phyloP scores from a whole-genome alignment of 257 asterid genomes.

The Solanum chiquidenum region DNA sequence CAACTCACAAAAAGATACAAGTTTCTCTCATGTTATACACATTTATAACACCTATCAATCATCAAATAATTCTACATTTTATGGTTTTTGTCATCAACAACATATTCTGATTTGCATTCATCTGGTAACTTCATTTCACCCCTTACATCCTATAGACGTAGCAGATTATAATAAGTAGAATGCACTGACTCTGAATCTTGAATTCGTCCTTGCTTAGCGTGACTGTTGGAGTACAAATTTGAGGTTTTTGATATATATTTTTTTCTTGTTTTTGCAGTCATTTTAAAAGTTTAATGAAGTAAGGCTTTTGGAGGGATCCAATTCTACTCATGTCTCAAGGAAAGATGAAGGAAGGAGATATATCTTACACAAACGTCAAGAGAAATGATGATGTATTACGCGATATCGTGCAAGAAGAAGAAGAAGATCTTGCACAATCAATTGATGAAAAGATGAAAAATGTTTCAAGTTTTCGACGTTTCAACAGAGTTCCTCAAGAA shows the following conservation, averaged over 20 bases:
- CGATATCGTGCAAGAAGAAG: constrained; percentile 17
- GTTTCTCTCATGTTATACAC: not conserved
- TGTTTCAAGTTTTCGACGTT: constrained; percentile 6
- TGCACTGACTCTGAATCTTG: not conserved
- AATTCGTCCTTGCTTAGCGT: not conserved
- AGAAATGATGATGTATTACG: constrained; percentile 15
- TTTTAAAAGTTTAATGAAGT: not conserved
- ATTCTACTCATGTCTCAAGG: not conserved
- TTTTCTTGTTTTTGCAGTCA: not conserved
- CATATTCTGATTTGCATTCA: not conserved
- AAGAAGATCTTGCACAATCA: constrained; percentile 20
- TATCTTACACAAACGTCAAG: not conserved
- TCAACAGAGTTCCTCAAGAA: constrained; percentile 21
- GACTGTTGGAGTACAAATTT: not conserved
- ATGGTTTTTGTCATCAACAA: not conserved
- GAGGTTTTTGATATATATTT: not conserved
- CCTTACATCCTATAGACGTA: not conserved
- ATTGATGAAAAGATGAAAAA: constrained; percentile 34
- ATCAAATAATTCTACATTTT: not conserved
- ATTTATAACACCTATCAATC: not conserved
- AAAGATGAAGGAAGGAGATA: not conserved
- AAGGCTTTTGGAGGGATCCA: not conserved
- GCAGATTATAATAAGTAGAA: not conserved
- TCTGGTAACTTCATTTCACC: not conserved
- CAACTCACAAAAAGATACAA: not conserved